Evolutionary conservation across 805 yeast species (phyloP).

Genomic region (Yamadazyma ubonensis): DNA sequence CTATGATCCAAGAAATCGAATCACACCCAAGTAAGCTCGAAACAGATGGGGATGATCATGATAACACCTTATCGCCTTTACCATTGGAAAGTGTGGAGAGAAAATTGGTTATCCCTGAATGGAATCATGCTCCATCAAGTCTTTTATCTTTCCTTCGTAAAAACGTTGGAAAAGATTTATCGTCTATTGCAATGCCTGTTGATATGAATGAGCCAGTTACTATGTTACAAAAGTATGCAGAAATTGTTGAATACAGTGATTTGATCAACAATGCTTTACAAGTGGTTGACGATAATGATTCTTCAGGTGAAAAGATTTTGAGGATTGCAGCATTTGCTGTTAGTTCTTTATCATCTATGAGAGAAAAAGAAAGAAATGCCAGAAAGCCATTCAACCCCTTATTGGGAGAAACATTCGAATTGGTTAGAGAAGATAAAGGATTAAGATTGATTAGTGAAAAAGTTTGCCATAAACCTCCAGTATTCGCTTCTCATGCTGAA

Average conservation of each 20-base stretch:
- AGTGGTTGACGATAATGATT: conserved; percentile 34
- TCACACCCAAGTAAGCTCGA: conserved; percentile 10
- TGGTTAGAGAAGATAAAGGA: conserved; percentile 80
- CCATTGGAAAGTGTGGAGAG: conserved; percentile 51
- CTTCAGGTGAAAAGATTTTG: conserved; percentile 57
- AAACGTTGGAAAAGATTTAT: conserved; percentile 88
- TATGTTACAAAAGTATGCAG: conserved; percentile 75
- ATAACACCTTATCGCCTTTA: conserved; percentile 61
- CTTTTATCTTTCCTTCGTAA: conserved; percentile 76
- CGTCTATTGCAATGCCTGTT: conserved; percentile 89
- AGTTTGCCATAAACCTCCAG: conserved; percentile 82
- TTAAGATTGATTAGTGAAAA: conserved; percentile 78
- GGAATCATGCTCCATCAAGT: conserved; percentile 75
- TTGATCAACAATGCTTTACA: conserved; percentile 63
- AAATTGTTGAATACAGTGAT: conserved; percentile 71
- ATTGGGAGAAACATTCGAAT: conserved; percentile 89
- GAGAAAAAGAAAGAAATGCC: conserved; percentile 71
- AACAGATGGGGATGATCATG: conserved; percentile 20
- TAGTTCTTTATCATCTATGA: conserved; percentile 63
- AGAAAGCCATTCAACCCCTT: conserved; percentile 95
- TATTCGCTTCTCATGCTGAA: conserved; percentile 80
- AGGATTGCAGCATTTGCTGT: conserved; percentile 82
- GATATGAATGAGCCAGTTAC: conserved; percentile 90
- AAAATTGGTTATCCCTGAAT: conserved; percentile 56
- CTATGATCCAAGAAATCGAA: conserved; percentile 10